Evolutionary conservation across 208 protist genomes (phyloP), one percentile per base, ranked within the genome.

Genomic region (Trichomonas gallinae): DNA sequence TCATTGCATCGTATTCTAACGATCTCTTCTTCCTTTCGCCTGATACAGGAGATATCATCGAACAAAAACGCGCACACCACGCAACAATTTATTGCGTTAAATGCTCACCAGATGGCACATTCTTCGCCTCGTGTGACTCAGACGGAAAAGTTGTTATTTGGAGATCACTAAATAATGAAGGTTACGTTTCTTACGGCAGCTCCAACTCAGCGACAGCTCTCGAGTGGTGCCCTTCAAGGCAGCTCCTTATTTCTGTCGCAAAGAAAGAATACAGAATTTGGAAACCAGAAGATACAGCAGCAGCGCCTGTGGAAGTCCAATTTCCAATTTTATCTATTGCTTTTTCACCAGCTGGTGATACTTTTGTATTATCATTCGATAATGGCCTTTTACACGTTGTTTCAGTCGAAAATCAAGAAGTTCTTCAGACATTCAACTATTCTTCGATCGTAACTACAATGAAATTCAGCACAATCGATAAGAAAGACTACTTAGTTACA

Each of bases 61-160:
- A 93, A n/a, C 23, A 93, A 93, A 48, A 51, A 21, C 40, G 87
- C 4, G 42, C 87, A 40, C 87, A 93, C 46, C 87, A 93, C n/a
- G 87, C 87, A 3, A 34, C 87, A 9, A 42, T 93, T 51, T 93
- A 93, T 26, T 93, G 87, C 31, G 87, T 93, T 0, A 34, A 44
- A 51, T 93, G 87, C 31, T 93, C 87, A 8, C 13, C 11, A 3
- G 87, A 93, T 51, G 87, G 87, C 13, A 13, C 40, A 31, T 93
- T 93, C 44, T 93, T 93, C 46, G 87, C 87, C 0, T 93, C 87
- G 10, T 93, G 40, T 40, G 45, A 44, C 38, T 93, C 87, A 2
- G 87, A 93, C 31, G 87, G 87, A 38, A 93, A 42, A 51, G 87
- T 93, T 38, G 87, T 93, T 51, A 93, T 93, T 51, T 93, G 87